These are phyloP conservation scores for Paramecium sonneborni DNA, from an alignment of 73 alveolate genomes.

Conservation along the genomic window DNA sequence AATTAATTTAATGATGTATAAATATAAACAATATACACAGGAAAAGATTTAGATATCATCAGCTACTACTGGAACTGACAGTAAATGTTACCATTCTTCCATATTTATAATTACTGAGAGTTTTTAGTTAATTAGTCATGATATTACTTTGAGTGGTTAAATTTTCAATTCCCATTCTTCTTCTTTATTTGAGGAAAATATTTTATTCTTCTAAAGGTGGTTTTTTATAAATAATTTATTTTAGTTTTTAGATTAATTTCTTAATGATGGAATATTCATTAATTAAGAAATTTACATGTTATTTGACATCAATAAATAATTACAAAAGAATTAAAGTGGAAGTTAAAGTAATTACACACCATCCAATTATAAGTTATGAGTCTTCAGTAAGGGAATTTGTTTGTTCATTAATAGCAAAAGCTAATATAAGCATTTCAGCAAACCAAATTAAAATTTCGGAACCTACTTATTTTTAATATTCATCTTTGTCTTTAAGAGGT, in stretches of 20 bases:
- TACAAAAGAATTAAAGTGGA: not conserved
- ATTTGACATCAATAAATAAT: not conserved
- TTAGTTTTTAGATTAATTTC: not conserved
- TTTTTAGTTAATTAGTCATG: not conserved
- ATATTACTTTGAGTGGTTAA: not conserved
- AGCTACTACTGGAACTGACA: slow-evolving; percentile 1
- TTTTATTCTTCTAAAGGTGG: not conserved
- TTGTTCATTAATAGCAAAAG: not conserved
- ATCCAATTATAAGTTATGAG: not conserved
- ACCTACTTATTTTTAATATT: not conserved
- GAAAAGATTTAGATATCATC: not conserved
- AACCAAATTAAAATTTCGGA: slow-evolving; percentile 25
- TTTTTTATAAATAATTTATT: not conserved
- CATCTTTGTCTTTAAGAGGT: slow-evolving; percentile 7
- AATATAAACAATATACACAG: not conserved
- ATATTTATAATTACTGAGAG: not conserved
- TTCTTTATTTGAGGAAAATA: slow-evolving; percentile 14
- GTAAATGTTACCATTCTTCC: slow-evolving; percentile 14
- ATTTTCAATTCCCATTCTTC: not conserved
- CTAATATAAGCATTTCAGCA: not conserved
- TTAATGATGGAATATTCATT: not conserved
- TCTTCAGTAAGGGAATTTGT: not conserved
- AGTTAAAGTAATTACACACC: not conserved
- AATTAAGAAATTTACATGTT: not conserved
- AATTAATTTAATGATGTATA: slow-evolving; percentile 10